Base-by-base conservation (phyloP, 2,329 filamentous ascomycete species). In the Xylariaceae sp. region DNA sequence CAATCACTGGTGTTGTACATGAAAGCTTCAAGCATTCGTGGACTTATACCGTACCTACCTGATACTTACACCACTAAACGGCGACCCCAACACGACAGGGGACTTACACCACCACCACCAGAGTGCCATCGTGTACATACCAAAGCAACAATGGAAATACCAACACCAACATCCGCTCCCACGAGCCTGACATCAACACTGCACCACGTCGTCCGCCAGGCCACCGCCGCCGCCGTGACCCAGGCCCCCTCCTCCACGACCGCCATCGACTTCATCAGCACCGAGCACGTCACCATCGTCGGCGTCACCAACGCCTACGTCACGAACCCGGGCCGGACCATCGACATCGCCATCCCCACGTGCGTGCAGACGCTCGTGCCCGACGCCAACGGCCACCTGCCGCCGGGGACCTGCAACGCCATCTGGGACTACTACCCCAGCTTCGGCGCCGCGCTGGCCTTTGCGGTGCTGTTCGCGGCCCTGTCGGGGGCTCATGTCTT, bases 321-420 rank as follows among this genome's bases (percentile, higher is more conserved):
- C 15, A 61, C 53, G 0, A 46, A 59, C 13, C 54, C 63, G 2
- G 59, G 43, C 3, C 55, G 61, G 22, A 67, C 63, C 1, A 56
- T 64, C 19, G 35, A 54, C 17, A 46, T 64, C 2, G 52, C 48
- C 8, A 33, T 59, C 1, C 64, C 64, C 11, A 68, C 64, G 3
- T 68, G 65, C 44, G 45, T 61, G 1, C 63, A 64, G 41, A 66
- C 57, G 2, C 54, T 61, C 3, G 44, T 50, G 8, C 61, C 61
- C 1, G 63, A 64, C 34, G 44, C 50, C 24, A 63, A 64, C 18
- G 62, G 62, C 4, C 54, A 63, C 26, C 36, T 65, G 1, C 61
- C 61, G 0, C 60, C 63, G 0, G 59, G 60, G 1, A 57, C 41
- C 15, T 55, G 44, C 28, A 38, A 50, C 22, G 61, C 61, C 3